These are phyloP conservation scores for Tolypocladium tropicale DNA, from an alignment of 2,329 filamentous ascomycete genomes.

Conservation along the genomic window DNA sequence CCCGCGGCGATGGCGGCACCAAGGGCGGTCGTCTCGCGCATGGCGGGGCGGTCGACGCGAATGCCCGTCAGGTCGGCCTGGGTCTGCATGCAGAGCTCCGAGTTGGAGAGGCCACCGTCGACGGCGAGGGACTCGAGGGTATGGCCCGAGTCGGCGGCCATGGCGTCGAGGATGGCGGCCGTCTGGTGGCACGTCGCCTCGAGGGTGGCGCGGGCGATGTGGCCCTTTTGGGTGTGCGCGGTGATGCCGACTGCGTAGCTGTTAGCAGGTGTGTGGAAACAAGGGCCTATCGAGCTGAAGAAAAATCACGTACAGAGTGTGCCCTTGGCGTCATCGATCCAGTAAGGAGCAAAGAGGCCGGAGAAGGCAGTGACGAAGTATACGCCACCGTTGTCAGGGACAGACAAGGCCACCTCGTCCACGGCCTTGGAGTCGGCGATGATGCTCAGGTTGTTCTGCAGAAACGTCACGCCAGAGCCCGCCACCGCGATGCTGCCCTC, in stretches of 20 bases:
- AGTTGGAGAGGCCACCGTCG: slow-evolving; percentile 84
- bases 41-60: slow-evolving; percentile 70
- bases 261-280: background rate
- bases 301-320: slow-evolving; percentile 53
- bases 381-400: slow-evolving; percentile 68
- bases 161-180: slow-evolving; percentile 82
- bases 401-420: slow-evolving; percentile 39
- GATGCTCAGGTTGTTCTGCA: slow-evolving; percentile 54
- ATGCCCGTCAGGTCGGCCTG: slow-evolving; percentile 81
- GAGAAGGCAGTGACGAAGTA: slow-evolving; percentile 86
- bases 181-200: slow-evolving; percentile 91
- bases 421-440: slow-evolving; percentile 40
- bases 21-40: slow-evolving; percentile 85
- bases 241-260: slow-evolving; percentile 58
- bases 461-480: slow-evolving; percentile 69
- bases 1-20: slow-evolving; percentile 84
- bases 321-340: slow-evolving; percentile 87
- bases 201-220: slow-evolving; percentile 80
- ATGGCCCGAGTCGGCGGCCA: slow-evolving; percentile 77
- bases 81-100: slow-evolving; percentile 82
- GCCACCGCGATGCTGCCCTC: slow-evolving; percentile 79
- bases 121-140: slow-evolving; percentile 67
- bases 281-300: background rate
- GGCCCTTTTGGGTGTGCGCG: slow-evolving; percentile 72
- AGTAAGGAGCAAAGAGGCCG: slow-evolving; percentile 85